phyloP scores from a whole-genome alignment of 441 rosid genomes.

The Euphorbia celastroides region DNA sequence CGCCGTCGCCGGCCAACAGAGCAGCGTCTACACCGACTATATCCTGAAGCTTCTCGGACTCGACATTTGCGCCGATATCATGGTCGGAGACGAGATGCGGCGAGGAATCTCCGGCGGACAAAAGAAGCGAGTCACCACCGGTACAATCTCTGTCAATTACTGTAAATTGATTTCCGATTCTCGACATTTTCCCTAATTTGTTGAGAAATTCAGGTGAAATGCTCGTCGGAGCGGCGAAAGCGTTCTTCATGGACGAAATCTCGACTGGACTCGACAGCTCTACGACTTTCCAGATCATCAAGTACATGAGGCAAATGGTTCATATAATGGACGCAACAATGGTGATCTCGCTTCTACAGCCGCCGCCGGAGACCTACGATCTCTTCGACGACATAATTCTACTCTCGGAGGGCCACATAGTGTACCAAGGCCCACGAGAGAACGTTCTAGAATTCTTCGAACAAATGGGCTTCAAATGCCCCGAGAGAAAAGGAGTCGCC shows the following conservation, averaged over 20 bases:
- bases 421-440: constrained; percentile 80
- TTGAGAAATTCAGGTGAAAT: constrained; percentile 58
- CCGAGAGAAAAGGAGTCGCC: constrained; percentile 86
- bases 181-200: too few relatives aligned
- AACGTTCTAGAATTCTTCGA: constrained; percentile 61
- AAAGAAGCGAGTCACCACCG: constrained; percentile 65
- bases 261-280: constrained; percentile 90
- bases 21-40: constrained; percentile 74
- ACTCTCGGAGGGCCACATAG: constrained; percentile 72
- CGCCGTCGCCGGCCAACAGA: constrained; percentile 61
- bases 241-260: constrained; percentile 86
- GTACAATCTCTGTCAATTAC: constrained; percentile 22
- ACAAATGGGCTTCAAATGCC: constrained; percentile 73
- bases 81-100: constrained; percentile 69
- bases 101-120: too few relatives aligned
- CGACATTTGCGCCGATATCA: too few relatives aligned
- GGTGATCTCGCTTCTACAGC: constrained; percentile 79
- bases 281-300: constrained; percentile 76
- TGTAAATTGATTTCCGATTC: too few relatives aligned
- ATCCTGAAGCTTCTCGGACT: constrained; percentile 62
- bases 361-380: constrained; percentile 87
- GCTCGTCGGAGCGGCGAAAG: constrained; percentile 90
- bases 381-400: constrained; percentile 81
- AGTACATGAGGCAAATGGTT: constrained; percentile 82
- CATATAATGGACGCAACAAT: constrained; percentile 76